A percentile compares a stretch with the other conserved stretches of the same genome.
These are phyloP conservation scores for Kodamaea hsintzibuensis DNA, from an alignment of 805 yeast species.

Conservation along the genomic window DNA sequence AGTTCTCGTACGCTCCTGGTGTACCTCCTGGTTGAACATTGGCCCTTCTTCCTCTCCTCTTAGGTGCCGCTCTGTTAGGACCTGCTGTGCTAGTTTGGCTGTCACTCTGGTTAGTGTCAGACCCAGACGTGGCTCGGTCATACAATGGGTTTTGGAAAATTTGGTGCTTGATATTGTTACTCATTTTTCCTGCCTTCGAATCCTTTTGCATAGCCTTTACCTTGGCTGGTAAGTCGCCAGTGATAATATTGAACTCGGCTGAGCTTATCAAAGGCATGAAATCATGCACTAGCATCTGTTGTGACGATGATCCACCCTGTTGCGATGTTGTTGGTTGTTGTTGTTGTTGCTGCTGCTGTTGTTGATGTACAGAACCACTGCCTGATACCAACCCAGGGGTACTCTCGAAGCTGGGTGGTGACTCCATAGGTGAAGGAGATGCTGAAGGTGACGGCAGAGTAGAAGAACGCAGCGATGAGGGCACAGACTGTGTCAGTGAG, in stretches of 20 bases:
- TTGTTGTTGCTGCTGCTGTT: neutral
- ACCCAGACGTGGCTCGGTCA: constrained; percentile 39
- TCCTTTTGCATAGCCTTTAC: constrained; percentile 15
- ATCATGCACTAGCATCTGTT: constrained; percentile 30
- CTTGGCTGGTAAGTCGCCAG: constrained; percentile 38
- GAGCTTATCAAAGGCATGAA: constrained; percentile 42
- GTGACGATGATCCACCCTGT: neutral
- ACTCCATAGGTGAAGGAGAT: constrained; percentile 5
- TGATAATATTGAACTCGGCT: constrained; percentile 39
- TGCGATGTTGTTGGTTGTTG: neutral
- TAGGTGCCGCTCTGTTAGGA: constrained; percentile 15
- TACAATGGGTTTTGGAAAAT: constrained; percentile 42
- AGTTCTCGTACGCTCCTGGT: neutral
- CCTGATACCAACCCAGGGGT: neutral
- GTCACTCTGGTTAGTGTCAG: constrained; percentile 36
- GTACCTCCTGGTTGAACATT: constrained; percentile 12
- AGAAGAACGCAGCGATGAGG: neutral
- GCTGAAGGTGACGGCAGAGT: constrained; percentile 6
- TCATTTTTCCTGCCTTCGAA: constrained; percentile 16
- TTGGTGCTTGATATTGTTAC: constrained; percentile 34
- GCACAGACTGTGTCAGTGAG: neutral
- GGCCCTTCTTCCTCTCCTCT: constrained; percentile 43
- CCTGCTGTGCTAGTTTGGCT: constrained; percentile 9
- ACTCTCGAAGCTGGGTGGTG: neutral
- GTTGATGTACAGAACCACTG: neutral